These are phyloP conservation scores for Aspergillus nidulans DNA, from an alignment of 495 filamentous ascomycete genomes.

Conservation along the genomic window DNA sequence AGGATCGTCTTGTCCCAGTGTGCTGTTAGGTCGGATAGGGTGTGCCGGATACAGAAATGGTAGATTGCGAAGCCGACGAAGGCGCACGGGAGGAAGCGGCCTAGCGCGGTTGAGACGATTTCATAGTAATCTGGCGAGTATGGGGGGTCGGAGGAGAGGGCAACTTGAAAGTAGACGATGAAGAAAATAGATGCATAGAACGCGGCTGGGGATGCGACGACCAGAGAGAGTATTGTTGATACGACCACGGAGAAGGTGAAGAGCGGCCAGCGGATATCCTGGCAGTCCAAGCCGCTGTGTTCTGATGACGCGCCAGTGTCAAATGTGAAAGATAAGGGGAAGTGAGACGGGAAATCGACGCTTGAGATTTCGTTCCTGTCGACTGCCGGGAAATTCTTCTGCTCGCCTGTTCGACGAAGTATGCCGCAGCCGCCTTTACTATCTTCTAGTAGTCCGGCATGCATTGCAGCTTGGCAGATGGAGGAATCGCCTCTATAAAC, in stretches of 20 bases:
- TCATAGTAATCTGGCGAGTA: slow-evolving; percentile 40
- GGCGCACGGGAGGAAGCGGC: slow-evolving; percentile 68
- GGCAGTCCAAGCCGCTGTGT: slow-evolving; percentile 38
- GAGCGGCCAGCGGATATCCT: slow-evolving; percentile 64
- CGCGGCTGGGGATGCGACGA: slow-evolving; percentile 57
- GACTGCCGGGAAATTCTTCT: slow-evolving; percentile 48
- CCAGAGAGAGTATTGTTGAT: slow-evolving; percentile 60
- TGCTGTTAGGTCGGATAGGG: slow-evolving; percentile 53
- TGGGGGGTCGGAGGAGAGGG: slow-evolving; percentile 68
- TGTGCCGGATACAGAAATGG: slow-evolving; percentile 49
- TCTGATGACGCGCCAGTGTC: slow-evolving; percentile 21
- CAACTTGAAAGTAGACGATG: slow-evolving; percentile 70
- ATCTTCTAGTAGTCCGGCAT: slow-evolving; percentile 64
- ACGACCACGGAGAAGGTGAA: slow-evolving; percentile 61
- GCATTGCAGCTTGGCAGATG: slow-evolving; percentile 69
- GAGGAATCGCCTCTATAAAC: slow-evolving; percentile 75
- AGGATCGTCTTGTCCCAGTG: slow-evolving; percentile 70
- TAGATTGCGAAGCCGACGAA: slow-evolving; percentile 69
- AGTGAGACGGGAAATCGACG: slow-evolving; percentile 61
- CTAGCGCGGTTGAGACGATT: slow-evolving; percentile 60
- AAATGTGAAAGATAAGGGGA: slow-evolving; percentile 67
- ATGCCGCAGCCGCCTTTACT: slow-evolving; percentile 67
- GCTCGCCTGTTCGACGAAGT: slow-evolving; percentile 57
- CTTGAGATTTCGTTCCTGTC: slow-evolving; percentile 59
- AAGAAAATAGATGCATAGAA: slow-evolving; percentile 65